Evolutionary conservation across 2,329 filamentous ascomycete genomes (phyloP), one percentile per base, ranked within the genome.

Genomic region (Colletotrichum camelliae): DNA sequence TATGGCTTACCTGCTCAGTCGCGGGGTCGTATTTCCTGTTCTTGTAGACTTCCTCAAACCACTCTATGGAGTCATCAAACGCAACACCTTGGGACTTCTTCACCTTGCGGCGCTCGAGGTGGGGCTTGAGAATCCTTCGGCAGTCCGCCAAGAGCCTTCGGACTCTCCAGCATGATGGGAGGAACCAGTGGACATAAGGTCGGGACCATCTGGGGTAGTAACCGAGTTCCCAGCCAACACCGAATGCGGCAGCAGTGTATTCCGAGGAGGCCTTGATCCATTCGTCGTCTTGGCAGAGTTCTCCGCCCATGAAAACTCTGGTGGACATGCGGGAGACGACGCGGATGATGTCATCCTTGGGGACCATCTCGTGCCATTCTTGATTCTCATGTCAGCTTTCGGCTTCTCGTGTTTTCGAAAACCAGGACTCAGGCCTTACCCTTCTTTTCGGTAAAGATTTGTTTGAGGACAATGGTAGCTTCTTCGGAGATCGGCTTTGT

Each of bases 41-140:
- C 52, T 39, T 37, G 37, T n/a, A 62, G 31, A 67, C 69, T 52
- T 57, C 13, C n/a, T 62, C 62, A 21, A 48, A 76, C 79, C 79
- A 81, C 29, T 79, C 78, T 21, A 81, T 78, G 12, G 75, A 52
- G 16, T 80, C 80, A 27, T 79, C 69, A 35, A 70, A 76, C 15
- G 58, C 4, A 9, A 69, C n/a, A 3, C 21, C 37, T 27, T 76
- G 39, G 77, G 24, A 18, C 12, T 78, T 78, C 13, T 29, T 62
- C 3, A 43, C 29, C 4, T 70, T 58, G 0, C 78, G 75, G 1
- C 72, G 70, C 31, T 78, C 67, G 18, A 80, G 35, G 43, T 76
- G 66, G 7, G 78, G 79, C 33, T 79, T 48, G 4, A 80, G 52
- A 3, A 74, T 29, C 4, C 57, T 35, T 2, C 71, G 76, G n/a